Conservation (phyloP, 495 filamentous ascomycete genomes). For the Neurospora sublineolata region DNA sequence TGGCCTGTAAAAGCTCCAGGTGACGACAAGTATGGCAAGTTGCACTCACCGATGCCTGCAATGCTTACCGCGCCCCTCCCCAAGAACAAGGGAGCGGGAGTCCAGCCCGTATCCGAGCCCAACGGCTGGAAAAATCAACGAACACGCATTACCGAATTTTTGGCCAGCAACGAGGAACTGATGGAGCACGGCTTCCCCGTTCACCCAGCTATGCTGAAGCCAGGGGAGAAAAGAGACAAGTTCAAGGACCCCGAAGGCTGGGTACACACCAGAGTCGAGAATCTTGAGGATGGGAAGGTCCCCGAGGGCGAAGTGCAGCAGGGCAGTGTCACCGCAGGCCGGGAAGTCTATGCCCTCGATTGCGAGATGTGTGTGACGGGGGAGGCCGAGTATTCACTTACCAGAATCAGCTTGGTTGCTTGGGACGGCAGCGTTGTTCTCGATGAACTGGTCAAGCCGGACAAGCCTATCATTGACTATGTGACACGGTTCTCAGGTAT, state of each 20-base stretch:
- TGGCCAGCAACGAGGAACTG: constrained; percentile 62
- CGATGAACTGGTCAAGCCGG: constrained; percentile 86
- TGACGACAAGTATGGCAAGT: constrained; percentile 62
- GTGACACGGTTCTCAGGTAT: constrained; percentile 86
- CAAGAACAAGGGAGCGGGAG: constrained; percentile 49
- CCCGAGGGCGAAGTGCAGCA: constrained; percentile 59
- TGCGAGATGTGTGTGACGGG: constrained; percentile 94
- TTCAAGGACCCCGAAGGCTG: constrained; percentile 55
- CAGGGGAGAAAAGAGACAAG: constrained; percentile 32
- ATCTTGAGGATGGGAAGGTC: constrained; percentile 51
- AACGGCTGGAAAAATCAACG: constrained; percentile 54
- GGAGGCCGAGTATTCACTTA: constrained; percentile 62
- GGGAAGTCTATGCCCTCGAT: constrained; percentile 73
- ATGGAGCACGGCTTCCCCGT: constrained; percentile 67
- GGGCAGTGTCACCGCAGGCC: constrained; percentile 74
- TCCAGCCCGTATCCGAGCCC: constrained; percentile 44
- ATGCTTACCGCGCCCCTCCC: constrained; percentile 60
- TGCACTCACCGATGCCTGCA: constrained; percentile 73
- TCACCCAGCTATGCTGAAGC: constrained; percentile 55
- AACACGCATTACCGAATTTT: constrained; percentile 65
- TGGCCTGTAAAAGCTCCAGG: constrained; percentile 85
- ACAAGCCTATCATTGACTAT: constrained; percentile 76
- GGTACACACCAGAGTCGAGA: constrained; percentile 65
- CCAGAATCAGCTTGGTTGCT: constrained; percentile 70
- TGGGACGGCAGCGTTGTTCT: constrained; percentile 79